Conservation (phyloP, 305 asterid genomes). For the Fraxinus paxiana region DNA sequence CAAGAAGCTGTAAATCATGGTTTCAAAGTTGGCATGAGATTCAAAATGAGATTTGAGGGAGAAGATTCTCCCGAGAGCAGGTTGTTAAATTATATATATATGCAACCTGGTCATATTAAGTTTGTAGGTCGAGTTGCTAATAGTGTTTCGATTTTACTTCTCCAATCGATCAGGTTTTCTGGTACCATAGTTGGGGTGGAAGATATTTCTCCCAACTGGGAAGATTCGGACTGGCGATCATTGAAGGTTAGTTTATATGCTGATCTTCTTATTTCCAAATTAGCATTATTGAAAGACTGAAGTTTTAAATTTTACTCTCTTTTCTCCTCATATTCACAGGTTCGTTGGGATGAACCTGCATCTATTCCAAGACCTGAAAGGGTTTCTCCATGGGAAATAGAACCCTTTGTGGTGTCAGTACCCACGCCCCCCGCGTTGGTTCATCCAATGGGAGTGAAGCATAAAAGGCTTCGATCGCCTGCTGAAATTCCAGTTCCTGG, state of each 20-base stretch:
- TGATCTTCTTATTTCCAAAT: not conserved
- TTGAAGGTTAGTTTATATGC: constrained; percentile 52
- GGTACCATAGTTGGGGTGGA: constrained; percentile 89
- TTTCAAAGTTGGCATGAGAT: constrained; percentile 84
- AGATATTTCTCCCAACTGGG: constrained; percentile 67
- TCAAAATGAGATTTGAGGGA: constrained; percentile 86
- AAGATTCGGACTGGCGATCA: constrained; percentile 78
- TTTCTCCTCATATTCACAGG: constrained; percentile 38
- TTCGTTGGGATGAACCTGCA: constrained; percentile 95
- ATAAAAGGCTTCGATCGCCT: constrained; percentile 63
- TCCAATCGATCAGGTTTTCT: constrained; percentile 53
- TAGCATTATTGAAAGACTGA: not conserved
- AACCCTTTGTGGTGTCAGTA: constrained; percentile 65
- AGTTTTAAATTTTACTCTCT: not conserved
- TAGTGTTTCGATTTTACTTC: not conserved
- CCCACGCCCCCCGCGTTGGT: constrained; percentile 32
- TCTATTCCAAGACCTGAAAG: constrained; percentile 68
- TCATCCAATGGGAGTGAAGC: constrained; percentile 47
- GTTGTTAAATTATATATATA: constrained; percentile 28
- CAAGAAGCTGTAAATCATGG: constrained; percentile 58
- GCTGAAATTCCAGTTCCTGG: constrained; percentile 53
- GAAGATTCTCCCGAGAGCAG: constrained; percentile 95
- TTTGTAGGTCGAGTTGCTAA: constrained; percentile 2
- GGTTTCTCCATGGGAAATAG: constrained; percentile 98
- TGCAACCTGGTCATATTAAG: constrained; percentile 2